phyloP scores from a whole-genome alignment of 345 rosid genomes.

The Eucalyptus viminalis region DNA sequence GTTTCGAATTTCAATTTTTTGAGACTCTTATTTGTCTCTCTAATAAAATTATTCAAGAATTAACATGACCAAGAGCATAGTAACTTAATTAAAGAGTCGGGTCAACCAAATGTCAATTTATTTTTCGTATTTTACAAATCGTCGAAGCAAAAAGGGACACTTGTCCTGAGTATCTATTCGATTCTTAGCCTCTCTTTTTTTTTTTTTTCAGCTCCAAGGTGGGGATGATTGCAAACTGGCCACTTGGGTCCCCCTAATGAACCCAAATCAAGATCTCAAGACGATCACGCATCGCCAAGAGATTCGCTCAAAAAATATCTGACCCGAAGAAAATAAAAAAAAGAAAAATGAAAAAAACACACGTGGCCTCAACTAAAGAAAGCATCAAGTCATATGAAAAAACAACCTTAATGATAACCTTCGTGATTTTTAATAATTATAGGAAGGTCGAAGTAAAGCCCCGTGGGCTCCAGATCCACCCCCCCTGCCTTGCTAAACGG shows the following conservation, averaged over 20 bases:
- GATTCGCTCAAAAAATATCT: background rate
- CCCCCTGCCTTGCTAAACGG: background rate
- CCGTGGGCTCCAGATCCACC: background rate
- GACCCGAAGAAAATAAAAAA: background rate
- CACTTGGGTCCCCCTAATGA: background rate
- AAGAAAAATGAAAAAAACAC: background rate
- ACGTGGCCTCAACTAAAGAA: background rate
- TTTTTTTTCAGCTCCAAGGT: background rate
- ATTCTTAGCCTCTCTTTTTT: background rate
- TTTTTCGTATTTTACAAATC: background rate
- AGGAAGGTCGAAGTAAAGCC: background rate
- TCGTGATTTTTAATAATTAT: background rate
- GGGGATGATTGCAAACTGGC: background rate
- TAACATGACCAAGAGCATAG: background rate
- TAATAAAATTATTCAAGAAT: background rate
- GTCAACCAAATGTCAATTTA: background rate
- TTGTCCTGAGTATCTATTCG: background rate
- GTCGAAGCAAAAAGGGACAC: background rate
- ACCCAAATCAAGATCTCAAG: background rate
- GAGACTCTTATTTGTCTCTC: fast-evolving
- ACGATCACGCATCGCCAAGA: background rate
- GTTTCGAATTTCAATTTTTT: no score
- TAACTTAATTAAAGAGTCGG: background rate
- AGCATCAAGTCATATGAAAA: background rate
- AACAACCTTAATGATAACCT: background rate